phyloP scores from a whole-genome alignment of 1,284 basidiomycete genomes.

The Ceratobasidium sp. region DNA sequence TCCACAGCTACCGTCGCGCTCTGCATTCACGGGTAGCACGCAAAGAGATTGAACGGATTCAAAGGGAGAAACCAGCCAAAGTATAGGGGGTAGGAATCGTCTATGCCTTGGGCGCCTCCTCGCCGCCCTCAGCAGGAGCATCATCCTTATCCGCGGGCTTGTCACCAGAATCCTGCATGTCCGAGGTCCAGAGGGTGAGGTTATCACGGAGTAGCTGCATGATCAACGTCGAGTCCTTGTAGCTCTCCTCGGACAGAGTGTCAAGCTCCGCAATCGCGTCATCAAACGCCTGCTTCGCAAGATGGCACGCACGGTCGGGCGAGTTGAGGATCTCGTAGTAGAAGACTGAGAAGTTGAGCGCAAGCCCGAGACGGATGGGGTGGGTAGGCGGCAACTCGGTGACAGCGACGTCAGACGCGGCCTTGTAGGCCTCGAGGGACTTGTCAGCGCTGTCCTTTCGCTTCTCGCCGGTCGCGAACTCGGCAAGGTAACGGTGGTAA shows the following conservation, averaged over 20 bases:
- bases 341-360: slow-evolving; percentile 99
- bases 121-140: neutral
- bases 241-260: slow-evolving; percentile 99
- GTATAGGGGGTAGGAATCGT: neutral
- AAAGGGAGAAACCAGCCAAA: neutral
- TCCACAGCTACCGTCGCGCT: slow-evolving; percentile 41
- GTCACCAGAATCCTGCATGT: slow-evolving; percentile 86
- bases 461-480: slow-evolving; percentile 99
- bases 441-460: slow-evolving; percentile 98
- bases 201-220: slow-evolving; percentile 99
- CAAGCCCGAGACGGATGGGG: slow-evolving; percentile 98
- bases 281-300: slow-evolving; percentile 99
- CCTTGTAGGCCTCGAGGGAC: slow-evolving; percentile 99
- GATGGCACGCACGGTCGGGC: slow-evolving; percentile 98
- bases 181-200: slow-evolving; percentile 97
- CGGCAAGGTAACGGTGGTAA: slow-evolving; percentile 99
- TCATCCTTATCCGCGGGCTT: slow-evolving; percentile 38
- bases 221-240: slow-evolving; percentile 99
- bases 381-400: slow-evolving; percentile 98
- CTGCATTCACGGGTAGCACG: slow-evolving; percentile 45
- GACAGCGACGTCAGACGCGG: slow-evolving; percentile 97
- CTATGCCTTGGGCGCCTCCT: slow-evolving; percentile 38
- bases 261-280: slow-evolving; percentile 99
- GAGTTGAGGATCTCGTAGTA: slow-evolving; percentile 99
- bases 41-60: slow-evolving; percentile 38